Conservation (phyloP, 345 rosid genomes). For the Hibiscus mutabilis region DNA sequence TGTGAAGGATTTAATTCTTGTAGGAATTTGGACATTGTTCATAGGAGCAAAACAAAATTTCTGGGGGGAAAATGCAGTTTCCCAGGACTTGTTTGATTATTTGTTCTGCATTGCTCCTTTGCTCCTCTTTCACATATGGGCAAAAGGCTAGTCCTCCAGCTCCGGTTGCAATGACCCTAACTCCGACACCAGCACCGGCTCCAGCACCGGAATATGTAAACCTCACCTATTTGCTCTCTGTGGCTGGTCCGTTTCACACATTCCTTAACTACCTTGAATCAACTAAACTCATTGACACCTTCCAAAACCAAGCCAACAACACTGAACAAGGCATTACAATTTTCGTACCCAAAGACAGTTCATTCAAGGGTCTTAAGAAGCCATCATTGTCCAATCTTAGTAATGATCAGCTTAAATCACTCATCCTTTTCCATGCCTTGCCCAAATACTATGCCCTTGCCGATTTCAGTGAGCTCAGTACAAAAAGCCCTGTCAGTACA, state of each 20-base stretch:
- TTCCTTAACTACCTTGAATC: conserved; percentile 66
- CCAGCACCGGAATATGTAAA: conserved; percentile 62
- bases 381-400: conserved; percentile 71
- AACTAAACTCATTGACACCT: conserved; percentile 72
- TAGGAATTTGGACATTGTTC: conserved; percentile 31
- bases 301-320: conserved; percentile 91
- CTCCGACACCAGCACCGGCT: conserved; percentile 55
- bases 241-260: conserved; percentile 75
- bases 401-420: conserved; percentile 59
- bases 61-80: conserved; percentile 30
- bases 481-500: conserved; percentile 49
- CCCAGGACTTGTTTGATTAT: conserved; percentile 26
- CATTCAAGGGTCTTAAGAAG: conserved; percentile 66
- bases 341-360: conserved; percentile 77
- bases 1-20: conserved; percentile 4
- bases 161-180: conserved; percentile 22
- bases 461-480: conserved; percentile 85
- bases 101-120: conserved; percentile 27
- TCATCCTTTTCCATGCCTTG: conserved; percentile 78
- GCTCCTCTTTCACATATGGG: conserved; percentile 35
- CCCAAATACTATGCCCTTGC: conserved; percentile 67
- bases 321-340: conserved; percentile 82
- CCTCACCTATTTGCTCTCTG: conserved; percentile 63
- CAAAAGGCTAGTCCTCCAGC: conserved; percentile 54
- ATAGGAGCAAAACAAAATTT: not conserved